Conservation (phyloP, 768 basidiomycete species). For the Dacryopinax primogenitus region DNA sequence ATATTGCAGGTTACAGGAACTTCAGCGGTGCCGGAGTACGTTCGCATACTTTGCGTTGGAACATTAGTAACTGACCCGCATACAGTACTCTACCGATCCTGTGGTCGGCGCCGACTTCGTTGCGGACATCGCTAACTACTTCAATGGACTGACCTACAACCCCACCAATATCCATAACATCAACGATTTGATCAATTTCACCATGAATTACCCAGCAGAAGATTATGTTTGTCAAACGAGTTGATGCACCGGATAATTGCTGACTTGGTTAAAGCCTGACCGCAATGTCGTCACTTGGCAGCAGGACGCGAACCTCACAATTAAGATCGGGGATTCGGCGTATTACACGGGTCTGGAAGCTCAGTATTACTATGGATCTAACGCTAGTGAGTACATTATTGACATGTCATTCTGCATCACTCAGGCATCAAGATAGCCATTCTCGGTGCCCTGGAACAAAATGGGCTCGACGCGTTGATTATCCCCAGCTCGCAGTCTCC, state of each 20-base stretch:
- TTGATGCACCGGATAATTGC: not conserved
- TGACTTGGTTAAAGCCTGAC: not conserved
- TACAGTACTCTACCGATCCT: not conserved
- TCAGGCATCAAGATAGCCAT: not conserved
- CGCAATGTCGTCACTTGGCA: constrained; percentile 3
- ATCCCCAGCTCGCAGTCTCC: not conserved
- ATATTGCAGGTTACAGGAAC: not conserved
- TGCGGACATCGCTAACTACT: constrained; percentile 3
- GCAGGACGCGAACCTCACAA: not conserved
- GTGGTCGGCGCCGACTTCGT: constrained; percentile 3
- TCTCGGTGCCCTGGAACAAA: not conserved
- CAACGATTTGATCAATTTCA: not conserved
- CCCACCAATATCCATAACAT: not conserved
- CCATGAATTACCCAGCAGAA: constrained; percentile 2
- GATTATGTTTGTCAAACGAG: not conserved
- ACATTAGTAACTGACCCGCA: not conserved
- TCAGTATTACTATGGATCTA: constrained; percentile 3
- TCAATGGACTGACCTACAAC: constrained; percentile 5
- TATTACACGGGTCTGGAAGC: not conserved
- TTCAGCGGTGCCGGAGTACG: not conserved
- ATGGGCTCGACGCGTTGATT: not conserved
- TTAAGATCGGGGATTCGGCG: constrained; percentile 1
- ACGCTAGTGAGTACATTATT: not conserved
- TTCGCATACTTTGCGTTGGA: not conserved
- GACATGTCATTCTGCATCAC: not conserved